Base-by-base conservation (phyloP, 2,329 filamentous ascomycete genomes). In the Aspergillus udagawae region DNA sequence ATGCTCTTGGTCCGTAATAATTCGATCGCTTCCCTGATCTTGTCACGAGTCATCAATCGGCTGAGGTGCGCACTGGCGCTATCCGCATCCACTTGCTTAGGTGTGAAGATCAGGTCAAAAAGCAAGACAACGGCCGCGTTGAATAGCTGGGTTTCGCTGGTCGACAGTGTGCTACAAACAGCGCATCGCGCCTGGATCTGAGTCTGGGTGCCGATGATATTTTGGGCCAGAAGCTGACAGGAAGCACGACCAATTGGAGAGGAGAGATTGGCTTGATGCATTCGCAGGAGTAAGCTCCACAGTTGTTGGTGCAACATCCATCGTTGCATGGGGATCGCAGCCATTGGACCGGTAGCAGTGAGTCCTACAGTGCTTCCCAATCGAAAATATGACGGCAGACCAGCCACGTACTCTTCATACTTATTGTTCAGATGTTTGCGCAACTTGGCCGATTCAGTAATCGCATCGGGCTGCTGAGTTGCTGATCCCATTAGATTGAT, bases 251-350 rank as follows among this genome's bases (percentile, higher is more conserved):
- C 38, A 10, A 29, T 32, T 5, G 14, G 28, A 29, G 54, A 53
- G 3, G 52, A 51, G 2, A 60, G 45, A 38, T 25, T 58, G 5
- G 48, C 25, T 2, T 58, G 60, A 29, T 63, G 52, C 1, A 63
- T 56, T 21, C 61, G 60, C 1, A 63, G 58, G 21, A 62, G 49
- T 25, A 63, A 29, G 28, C 55, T 56, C 61, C 61, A 62, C 3
- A 63, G 54, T 53, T 63, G 61, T 45, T 63, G 60, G 44, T 63
- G 60, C 20, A 63, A 42, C 56, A 63, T 59, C 53, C 54, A 63
- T 41, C 56, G 58, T 4, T 62, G 58, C 6, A 62, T 56, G 5
- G 60, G 60, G 27, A 60, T 57, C 4, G 60, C 61, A 4, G 56
- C 58, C 48, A 59, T 21, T 10, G 60, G 54, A 29, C 61, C 60